These are phyloP conservation scores for Coemansia sp. DNA, from an alignment of 192 early-diverging fungal genomes.

Conservation along the genomic window DNA sequence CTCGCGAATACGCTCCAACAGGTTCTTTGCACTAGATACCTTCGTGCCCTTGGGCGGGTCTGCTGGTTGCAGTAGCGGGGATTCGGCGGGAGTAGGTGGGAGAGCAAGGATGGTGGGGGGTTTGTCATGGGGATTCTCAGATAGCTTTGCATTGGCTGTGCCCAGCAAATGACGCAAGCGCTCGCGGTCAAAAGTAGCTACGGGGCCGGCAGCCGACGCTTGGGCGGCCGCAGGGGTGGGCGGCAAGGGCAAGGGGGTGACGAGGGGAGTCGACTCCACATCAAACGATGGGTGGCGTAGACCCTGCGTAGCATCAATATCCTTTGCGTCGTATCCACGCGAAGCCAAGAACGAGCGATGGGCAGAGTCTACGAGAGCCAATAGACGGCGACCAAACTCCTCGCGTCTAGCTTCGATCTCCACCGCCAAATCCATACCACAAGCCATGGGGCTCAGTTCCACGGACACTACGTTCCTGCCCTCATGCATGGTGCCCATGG, in stretches of 20 bases:
- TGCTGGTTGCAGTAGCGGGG: conserved; percentile 13
- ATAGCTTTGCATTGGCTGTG: neutral
- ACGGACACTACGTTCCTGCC: conserved; percentile 46
- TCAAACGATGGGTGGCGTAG: conserved; percentile 37
- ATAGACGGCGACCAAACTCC: conserved; percentile 24
- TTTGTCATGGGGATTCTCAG: neutral
- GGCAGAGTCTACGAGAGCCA: conserved; percentile 8
- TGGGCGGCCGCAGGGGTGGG: neutral
- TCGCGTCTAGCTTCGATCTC: conserved; percentile 31
- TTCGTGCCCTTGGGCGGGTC: neutral
- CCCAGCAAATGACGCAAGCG: conserved; percentile 39
- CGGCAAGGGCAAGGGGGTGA: conserved; percentile 28
- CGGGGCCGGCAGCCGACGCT: neutral
- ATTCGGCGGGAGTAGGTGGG: conserved; percentile 28
- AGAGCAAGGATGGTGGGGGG: neutral
- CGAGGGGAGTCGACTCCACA: conserved; percentile 19
- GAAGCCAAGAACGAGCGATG: conserved; percentile 22
- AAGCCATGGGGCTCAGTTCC: conserved; percentile 18
- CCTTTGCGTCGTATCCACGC: conserved; percentile 12
- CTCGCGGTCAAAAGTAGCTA: conserved; percentile 29
- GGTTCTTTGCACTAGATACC: conserved; percentile 13
- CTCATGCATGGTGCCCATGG: conserved; percentile 12
- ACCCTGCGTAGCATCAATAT: conserved; percentile 1
- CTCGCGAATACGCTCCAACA: conserved; percentile 52
- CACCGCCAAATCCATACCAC: conserved; percentile 22